Conservation (phyloP, 2,329 filamentous ascomycete species). For the Colletotrichum caudatum region DNA sequence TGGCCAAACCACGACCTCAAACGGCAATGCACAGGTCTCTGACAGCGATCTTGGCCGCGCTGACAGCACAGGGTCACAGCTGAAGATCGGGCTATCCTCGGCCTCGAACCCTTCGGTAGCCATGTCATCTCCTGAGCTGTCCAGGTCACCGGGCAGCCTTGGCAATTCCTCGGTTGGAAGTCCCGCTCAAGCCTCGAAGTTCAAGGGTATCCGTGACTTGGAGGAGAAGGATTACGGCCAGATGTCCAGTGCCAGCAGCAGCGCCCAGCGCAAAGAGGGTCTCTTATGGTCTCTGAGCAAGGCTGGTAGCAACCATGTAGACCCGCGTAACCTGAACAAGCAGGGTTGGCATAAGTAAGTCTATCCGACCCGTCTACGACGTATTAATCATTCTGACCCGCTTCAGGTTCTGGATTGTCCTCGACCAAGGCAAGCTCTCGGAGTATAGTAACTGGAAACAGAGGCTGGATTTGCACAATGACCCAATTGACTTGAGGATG, state of each 20-base stretch:
- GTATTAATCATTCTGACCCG: slow-evolving; percentile 35
- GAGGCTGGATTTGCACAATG: slow-evolving; percentile 95
- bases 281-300: slow-evolving; percentile 94
- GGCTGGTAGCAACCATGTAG: slow-evolving; percentile 87
- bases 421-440: slow-evolving; percentile 95
- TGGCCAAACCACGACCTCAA: slow-evolving; percentile 51
- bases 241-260: slow-evolving; percentile 63
- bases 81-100: slow-evolving; percentile 65
- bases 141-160: slow-evolving; percentile 69
- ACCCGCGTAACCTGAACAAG: slow-evolving; percentile 95
- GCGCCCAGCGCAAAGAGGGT: slow-evolving; percentile 88
- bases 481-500: slow-evolving; percentile 96
- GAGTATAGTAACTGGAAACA: slow-evolving; percentile 99
- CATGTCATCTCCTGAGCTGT: slow-evolving; percentile 57
- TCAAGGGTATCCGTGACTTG: slow-evolving; percentile 92
- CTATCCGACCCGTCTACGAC: not conserved
- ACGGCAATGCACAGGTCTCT: slow-evolving; percentile 64
- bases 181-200: slow-evolving; percentile 69
- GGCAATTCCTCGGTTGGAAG: slow-evolving; percentile 60
- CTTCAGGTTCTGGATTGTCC: slow-evolving; percentile 95
- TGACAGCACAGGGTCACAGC: slow-evolving; percentile 79
- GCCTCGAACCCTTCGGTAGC: slow-evolving; percentile 52
- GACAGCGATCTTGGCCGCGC: slow-evolving; percentile 79
- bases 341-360: slow-evolving; percentile 98
- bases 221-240: slow-evolving; percentile 81